phyloP scores from a whole-genome alignment of 225 moss, liverwort and hornwort genomes.

The Pleurozium schreberi region DNA sequence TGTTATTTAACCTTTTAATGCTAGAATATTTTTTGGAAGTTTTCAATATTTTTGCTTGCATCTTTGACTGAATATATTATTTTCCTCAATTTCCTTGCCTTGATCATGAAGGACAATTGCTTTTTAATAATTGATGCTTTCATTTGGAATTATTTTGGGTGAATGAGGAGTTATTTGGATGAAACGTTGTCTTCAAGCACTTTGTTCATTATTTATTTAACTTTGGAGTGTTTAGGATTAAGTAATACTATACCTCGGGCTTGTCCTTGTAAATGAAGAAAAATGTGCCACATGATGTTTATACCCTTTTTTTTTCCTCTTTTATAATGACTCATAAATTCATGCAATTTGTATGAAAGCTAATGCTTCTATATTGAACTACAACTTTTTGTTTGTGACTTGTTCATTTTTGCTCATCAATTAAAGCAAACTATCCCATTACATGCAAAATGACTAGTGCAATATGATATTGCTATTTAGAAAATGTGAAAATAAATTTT shows the following conservation, averaged over 20 bases:
- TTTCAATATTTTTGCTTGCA: neutral
- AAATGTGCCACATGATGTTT: neutral
- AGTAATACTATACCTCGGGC: neutral
- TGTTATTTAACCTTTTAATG: neutral
- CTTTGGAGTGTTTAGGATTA: neutral
- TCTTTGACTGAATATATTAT: neutral
- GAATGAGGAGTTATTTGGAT: neutral
- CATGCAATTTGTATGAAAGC: neutral
- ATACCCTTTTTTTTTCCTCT: neutral
- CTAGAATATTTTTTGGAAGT: neutral
- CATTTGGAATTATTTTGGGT: neutral
- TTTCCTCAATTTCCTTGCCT: neutral
- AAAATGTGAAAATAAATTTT: neutral
- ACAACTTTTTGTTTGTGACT: neutral
- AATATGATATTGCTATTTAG: neutral
- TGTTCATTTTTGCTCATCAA: neutral
- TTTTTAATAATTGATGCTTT: neutral
- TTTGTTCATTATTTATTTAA: neutral
- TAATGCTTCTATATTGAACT: neutral
- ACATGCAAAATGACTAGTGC: neutral
- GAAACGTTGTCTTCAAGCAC: neutral
- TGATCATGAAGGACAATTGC: fast-evolving
- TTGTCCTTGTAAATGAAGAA: neutral
- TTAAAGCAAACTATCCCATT: neutral
- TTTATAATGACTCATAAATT: neutral